phyloP scores from a whole-genome alignment of 495 filamentous ascomycete species.

The Hyaloscypha variabilis region DNA sequence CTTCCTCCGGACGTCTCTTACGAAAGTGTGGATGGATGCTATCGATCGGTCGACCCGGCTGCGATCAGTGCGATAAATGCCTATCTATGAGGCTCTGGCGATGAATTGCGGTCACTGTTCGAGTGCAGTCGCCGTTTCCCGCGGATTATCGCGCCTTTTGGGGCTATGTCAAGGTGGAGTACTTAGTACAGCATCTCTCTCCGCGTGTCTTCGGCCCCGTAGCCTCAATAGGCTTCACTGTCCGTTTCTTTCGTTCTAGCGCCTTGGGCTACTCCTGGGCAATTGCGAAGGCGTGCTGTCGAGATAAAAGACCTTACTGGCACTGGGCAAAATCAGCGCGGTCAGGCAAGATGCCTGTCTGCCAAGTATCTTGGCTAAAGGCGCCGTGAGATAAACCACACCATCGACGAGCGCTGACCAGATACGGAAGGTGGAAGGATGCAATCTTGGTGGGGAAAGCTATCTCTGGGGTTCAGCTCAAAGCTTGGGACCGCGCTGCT shows the following conservation, averaged over 20 bases:
- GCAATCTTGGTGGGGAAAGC: not conserved
- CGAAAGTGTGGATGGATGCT: not conserved
- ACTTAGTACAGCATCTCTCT: too few relatives aligned
- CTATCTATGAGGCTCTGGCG: not conserved
- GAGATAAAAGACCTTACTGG: not conserved
- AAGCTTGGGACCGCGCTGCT: not conserved
- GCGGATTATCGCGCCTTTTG: too few relatives aligned
- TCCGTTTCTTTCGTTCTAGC: not conserved
- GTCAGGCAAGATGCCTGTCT: not conserved
- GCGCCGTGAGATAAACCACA: not conserved
- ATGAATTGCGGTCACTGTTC: not conserved
- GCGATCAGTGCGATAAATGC: not conserved
- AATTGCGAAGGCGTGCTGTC: not conserved
- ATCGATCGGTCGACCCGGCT: not conserved
- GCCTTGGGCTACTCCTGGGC: not conserved
- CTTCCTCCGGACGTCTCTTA: not conserved
- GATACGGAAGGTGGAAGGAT: not conserved
- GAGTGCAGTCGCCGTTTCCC: too few relatives aligned
- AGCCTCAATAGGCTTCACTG: not conserved
- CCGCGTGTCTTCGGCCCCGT: not conserved
- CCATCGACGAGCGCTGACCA: not conserved
- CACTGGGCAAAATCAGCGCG: not conserved
- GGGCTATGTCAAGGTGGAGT: not conserved
- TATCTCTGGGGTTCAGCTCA: not conserved
- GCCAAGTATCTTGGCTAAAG: not conserved